Conservation (phyloP, 73 alveolate genomes). For the Paramecium primaurelia region DNA sequence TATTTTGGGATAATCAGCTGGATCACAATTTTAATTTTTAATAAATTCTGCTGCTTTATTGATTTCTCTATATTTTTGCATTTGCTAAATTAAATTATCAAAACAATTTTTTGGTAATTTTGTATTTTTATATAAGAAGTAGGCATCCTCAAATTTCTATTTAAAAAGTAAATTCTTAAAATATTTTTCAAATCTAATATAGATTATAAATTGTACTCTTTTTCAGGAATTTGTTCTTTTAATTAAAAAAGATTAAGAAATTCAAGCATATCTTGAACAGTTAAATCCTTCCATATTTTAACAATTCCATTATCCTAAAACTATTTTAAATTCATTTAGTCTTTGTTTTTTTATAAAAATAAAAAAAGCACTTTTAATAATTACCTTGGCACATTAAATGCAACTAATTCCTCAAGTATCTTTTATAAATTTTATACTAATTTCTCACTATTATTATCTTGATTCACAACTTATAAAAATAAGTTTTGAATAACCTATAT, state of each 20-base stretch:
- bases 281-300: neutral
- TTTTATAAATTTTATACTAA: neutral
- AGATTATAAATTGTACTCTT: neutral
- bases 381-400: neutral
- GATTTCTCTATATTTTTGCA: neutral
- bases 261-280: neutral
- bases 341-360: neutral
- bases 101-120: neutral
- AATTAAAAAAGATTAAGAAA: neutral
- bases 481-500: neutral
- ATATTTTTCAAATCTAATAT: neutral
- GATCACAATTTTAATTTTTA: neutral
- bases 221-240: neutral
- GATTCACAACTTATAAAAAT: neutral
- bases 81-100: neutral
- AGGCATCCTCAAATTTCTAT: constrained; percentile 5
- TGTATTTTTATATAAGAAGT: neutral
- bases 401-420: neutral
- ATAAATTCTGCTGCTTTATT: neutral
- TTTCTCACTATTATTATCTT: neutral
- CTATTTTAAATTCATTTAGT: neutral
- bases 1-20: neutral
- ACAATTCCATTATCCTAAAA: neutral
- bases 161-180: neutral
- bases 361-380: neutral